phyloP scores from a whole-genome alignment of 2,329 filamentous ascomycete species.

The Rhexocercosporidium sp. region DNA sequence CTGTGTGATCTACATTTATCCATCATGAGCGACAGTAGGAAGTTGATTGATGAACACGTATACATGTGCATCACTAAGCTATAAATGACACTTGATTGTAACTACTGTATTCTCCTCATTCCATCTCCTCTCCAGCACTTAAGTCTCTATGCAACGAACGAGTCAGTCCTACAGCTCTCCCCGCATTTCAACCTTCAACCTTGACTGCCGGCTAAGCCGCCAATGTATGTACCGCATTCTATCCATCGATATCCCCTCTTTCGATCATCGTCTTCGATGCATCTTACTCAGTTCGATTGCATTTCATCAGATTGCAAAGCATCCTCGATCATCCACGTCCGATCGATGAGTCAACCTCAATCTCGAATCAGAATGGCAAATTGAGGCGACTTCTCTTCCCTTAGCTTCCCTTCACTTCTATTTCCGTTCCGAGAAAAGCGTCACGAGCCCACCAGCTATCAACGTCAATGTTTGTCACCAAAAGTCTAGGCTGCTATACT shows the following conservation, averaged over 20 bases:
- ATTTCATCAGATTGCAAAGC: background rate
- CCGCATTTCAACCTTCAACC: slow-evolving; percentile 3
- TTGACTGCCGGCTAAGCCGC: background rate
- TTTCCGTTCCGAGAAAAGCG: background rate
- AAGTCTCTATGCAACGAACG: background rate
- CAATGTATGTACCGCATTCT: background rate
- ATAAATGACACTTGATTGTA: background rate
- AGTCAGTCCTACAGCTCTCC: slow-evolving; percentile 4
- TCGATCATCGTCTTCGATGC: background rate
- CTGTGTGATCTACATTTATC: slow-evolving; percentile 5
- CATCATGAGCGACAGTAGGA: background rate
- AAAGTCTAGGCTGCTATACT: slow-evolving; percentile 6
- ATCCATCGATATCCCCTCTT: background rate
- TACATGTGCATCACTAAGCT: background rate
- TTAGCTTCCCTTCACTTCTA: background rate
- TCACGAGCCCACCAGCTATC: slow-evolving; percentile 8
- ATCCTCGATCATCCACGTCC: background rate
- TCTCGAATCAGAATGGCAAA: background rate
- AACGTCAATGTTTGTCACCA: no score
- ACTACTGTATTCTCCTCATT: background rate
- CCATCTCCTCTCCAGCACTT: background rate
- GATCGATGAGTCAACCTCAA: background rate
- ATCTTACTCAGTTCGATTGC: background rate
- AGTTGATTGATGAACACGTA: background rate
- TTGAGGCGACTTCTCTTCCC: background rate